Evolutionary conservation across 139 green algal species (phyloP).

Genomic region (Pleodorina starrii): DNA sequence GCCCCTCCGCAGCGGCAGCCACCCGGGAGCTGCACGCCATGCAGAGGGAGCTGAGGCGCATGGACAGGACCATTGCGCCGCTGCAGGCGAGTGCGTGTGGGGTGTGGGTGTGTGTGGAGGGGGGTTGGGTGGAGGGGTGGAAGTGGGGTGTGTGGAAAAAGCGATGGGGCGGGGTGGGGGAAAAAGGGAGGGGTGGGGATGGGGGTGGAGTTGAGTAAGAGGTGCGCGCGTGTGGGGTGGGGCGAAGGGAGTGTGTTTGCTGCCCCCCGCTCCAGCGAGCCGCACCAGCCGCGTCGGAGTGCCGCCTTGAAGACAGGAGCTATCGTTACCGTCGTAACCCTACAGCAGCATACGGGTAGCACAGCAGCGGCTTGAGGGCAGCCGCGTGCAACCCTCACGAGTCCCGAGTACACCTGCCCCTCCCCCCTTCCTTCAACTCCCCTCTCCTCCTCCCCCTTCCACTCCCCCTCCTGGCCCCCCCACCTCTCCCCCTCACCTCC

Average conservation of each 20-base stretch:
- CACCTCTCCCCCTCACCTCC: neutral
- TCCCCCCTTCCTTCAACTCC: neutral
- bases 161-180: neutral
- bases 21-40: conserved; percentile 44
- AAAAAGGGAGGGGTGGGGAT: neutral
- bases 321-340: no score
- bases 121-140: neutral
- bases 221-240: no score
- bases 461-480: neutral
- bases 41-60: conserved; percentile 46
- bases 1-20: neutral
- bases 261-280: no score
- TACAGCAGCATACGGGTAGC: no score
- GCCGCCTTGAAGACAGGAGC: no score
- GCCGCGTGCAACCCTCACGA: no score
- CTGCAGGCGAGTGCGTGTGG: conserved; percentile 12
- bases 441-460: neutral
- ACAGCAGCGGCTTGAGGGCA: no score
- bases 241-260: no score
- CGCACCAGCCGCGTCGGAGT: no score
- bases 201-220: no score
- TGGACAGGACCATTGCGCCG: conserved; percentile 43
- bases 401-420: no score
- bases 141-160: neutral
- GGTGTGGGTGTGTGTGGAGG: neutral